phyloP scores from a whole-genome alignment of 768 basidiomycete species.

The Asterophora parasitica region DNA sequence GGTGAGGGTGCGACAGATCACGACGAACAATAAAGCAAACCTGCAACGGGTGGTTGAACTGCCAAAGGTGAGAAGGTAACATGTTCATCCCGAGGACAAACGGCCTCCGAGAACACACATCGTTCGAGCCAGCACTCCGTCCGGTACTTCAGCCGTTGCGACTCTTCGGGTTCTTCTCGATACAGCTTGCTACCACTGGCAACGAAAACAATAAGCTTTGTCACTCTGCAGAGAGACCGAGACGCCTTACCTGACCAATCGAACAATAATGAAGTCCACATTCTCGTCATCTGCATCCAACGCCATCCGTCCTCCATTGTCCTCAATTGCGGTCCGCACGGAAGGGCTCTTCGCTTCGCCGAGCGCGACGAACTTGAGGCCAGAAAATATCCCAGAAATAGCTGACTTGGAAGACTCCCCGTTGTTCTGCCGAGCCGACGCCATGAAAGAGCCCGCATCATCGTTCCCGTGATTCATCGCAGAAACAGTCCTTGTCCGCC shows the following conservation, averaged over 20 bases:
- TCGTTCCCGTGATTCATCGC: slow-evolving; percentile 6
- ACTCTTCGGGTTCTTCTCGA: slow-evolving; percentile 46
- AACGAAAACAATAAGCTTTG: slow-evolving; percentile 5
- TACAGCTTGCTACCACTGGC: slow-evolving; percentile 68
- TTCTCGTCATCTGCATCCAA: slow-evolving; percentile 42
- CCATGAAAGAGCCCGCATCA: slow-evolving; percentile 12
- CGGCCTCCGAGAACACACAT: slow-evolving; percentile 71
- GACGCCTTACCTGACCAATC: slow-evolving; percentile 61
- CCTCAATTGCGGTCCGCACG: slow-evolving; percentile 58
- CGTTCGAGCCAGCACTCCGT: slow-evolving; percentile 95
- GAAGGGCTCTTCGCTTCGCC: slow-evolving; percentile 60
- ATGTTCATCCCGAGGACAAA: slow-evolving; percentile 65
- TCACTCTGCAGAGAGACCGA: neutral
- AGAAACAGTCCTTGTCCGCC: slow-evolving; percentile 33
- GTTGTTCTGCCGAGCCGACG: slow-evolving; percentile 9
- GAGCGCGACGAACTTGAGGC: slow-evolving; percentile 51
- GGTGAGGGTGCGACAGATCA: neutral
- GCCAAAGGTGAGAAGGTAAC: slow-evolving; percentile 65
- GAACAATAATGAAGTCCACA: slow-evolving; percentile 63
- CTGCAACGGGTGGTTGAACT: slow-evolving; percentile 52
- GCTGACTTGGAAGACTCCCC: slow-evolving; percentile 20
- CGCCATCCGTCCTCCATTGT: slow-evolving; percentile 49
- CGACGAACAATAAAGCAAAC: slow-evolving; percentile 29
- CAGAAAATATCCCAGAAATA: slow-evolving; percentile 43
- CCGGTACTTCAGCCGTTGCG: slow-evolving; percentile 52